Conservation (phyloP, 306 rosid species). For the Benincasa hispida region DNA sequence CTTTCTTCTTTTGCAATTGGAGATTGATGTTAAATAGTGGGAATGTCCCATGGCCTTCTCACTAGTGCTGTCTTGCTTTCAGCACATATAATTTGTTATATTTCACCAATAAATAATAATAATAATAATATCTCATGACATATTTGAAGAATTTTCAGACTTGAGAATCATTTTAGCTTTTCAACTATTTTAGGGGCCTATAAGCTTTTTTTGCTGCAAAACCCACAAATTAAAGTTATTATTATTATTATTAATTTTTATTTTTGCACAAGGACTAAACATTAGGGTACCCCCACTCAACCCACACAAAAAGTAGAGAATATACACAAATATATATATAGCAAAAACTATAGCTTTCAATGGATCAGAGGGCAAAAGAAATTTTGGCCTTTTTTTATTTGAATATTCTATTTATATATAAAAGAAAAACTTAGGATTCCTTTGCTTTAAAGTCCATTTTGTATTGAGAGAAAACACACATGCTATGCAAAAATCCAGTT, state of each 20-base stretch:
- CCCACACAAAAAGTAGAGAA: background rate
- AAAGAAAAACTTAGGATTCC: constrained; percentile 56
- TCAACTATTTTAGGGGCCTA: constrained; percentile 40
- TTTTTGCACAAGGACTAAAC: background rate
- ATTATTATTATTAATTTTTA: no score
- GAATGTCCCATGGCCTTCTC: constrained; percentile 31
- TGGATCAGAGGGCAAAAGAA: constrained; percentile 27
- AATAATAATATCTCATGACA: background rate
- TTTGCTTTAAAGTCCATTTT: constrained; percentile 37
- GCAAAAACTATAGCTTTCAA: constrained; percentile 11
- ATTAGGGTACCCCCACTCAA: background rate
- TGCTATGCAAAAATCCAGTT: background rate
- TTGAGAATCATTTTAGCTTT: constrained; percentile 61
- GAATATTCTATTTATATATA: background rate
- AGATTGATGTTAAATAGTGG: constrained; percentile 5
- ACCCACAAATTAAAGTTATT: background rate
- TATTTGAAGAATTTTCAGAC: constrained; percentile 24
- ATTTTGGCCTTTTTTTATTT: constrained; percentile 38
- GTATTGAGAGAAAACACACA: constrained; percentile 1
- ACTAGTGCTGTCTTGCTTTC: constrained; percentile 66
- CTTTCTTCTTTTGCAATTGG: constrained; percentile 6
- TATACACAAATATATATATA: background rate
- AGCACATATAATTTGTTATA: constrained; percentile 18
- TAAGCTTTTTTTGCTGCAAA: constrained; percentile 7
- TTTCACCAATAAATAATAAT: no score